These are phyloP conservation scores for Filobasidium uniguttulatum DNA, from an alignment of 1,284 basidiomycete species.

Conservation along the genomic window DNA sequence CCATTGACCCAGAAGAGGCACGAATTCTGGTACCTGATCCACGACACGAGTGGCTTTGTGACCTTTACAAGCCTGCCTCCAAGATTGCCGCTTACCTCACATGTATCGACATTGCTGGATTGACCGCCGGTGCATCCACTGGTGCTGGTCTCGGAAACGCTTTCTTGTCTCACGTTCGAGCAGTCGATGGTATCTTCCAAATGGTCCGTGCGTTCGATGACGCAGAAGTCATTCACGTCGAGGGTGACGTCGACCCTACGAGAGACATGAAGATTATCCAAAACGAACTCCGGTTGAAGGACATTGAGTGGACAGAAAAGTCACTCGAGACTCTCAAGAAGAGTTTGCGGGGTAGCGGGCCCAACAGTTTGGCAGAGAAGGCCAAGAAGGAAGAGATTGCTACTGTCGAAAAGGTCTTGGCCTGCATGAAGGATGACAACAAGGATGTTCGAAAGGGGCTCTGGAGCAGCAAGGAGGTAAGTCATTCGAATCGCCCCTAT, in stretches of 20 bases:
- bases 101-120: slow-evolving; percentile 96
- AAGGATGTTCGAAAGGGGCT: slow-evolving; percentile 89
- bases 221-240: slow-evolving; percentile 96
- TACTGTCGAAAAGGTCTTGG: slow-evolving; percentile 70
- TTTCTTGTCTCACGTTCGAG: slow-evolving; percentile 93
- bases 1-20: slow-evolving; percentile 76
- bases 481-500: slow-evolving; percentile 26
- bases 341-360: slow-evolving; percentile 42
- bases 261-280: slow-evolving; percentile 98
- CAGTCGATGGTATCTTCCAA: slow-evolving; percentile 99
- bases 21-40: slow-evolving; percentile 94
- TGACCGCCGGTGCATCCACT: slow-evolving; percentile 92
- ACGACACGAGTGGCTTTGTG: slow-evolving; percentile 88
- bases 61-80: slow-evolving; percentile 76
- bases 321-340: slow-evolving; percentile 67
- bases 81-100: slow-evolving; percentile 90
- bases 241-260: slow-evolving; percentile 90
- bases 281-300: slow-evolving; percentile 85
- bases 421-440: slow-evolving; percentile 63
- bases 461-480: slow-evolving; percentile 95
- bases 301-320: slow-evolving; percentile 98
- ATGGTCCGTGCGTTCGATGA: slow-evolving; percentile 97
- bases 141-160: slow-evolving; percentile 96
- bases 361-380: slow-evolving; percentile 70
- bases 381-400: slow-evolving; percentile 96